Evolutionary conservation across 148 eudicot species (phyloP).

Genomic region (Fallopia convolvulus): DNA sequence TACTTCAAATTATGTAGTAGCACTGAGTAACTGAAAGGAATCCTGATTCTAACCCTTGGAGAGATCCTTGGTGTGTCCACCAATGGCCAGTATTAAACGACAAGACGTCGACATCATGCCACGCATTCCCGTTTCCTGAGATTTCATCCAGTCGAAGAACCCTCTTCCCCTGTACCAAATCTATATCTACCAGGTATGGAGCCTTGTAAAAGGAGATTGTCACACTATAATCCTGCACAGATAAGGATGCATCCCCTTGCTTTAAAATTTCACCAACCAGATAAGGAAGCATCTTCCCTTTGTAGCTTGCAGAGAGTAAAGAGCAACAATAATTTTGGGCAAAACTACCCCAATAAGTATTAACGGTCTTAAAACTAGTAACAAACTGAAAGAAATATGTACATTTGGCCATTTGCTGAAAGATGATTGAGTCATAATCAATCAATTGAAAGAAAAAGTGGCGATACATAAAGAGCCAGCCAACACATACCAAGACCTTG

Average conservation of each 20-base stretch:
- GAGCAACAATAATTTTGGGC: too few species aligned
- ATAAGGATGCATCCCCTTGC: neutral
- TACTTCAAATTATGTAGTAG: neutral
- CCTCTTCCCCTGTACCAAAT: constrained; percentile 55
- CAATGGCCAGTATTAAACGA: constrained; percentile 91
- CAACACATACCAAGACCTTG: constrained; percentile 45
- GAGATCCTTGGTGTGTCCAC: constrained; percentile 87
- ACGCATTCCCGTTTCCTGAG: constrained; percentile 56
- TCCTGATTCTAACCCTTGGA: constrained; percentile 58
- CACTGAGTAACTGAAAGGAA: neutral
- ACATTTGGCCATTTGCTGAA: too few species aligned
- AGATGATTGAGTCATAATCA: neutral
- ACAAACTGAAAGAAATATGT: neutral
- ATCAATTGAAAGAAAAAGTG: neutral
- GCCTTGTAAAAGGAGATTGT: constrained; percentile 62
- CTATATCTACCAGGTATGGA: constrained; percentile 85
- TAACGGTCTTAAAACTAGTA: too few species aligned
- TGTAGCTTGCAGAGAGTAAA: too few species aligned
- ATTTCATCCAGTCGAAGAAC: constrained; percentile 71
- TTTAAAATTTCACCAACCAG: too few species aligned
- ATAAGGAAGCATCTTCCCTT: too few species aligned
- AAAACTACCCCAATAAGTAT: too few species aligned
- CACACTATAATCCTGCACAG: constrained; percentile 70
- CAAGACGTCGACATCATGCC: constrained; percentile 73
- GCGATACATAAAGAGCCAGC: neutral